Conservation (phyloP, 2,329 filamentous ascomycete species). For the Ophiocordyceps australis region DNA sequence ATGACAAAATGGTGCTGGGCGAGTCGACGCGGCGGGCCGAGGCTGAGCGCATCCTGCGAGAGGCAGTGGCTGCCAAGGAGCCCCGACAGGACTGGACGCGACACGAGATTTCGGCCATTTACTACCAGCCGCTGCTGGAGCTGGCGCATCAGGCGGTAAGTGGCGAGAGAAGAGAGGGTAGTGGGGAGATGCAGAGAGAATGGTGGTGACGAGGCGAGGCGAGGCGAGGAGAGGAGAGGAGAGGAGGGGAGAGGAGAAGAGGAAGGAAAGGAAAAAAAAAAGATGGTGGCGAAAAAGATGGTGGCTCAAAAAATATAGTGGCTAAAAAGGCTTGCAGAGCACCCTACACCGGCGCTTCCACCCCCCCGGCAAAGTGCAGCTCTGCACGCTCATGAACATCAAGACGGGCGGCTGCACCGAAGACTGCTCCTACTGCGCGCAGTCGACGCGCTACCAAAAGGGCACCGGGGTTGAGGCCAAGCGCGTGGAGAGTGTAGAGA, state of each 20-base stretch:
- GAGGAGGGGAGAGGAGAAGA: too few relatives aligned
- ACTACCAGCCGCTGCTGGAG: conserved; percentile 66
- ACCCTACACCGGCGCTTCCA: conserved; percentile 73
- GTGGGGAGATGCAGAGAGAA: neutral
- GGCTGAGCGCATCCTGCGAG: conserved; percentile 16
- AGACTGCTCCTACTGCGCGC: conserved; percentile 85
- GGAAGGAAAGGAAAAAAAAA: too few relatives aligned
- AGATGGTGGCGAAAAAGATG: too few relatives aligned
- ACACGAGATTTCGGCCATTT: conserved; percentile 66
- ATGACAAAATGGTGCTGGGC: conserved; percentile 1
- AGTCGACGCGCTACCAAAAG: conserved; percentile 63
- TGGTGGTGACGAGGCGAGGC: too few relatives aligned
- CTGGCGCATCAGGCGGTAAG: conserved; percentile 56
- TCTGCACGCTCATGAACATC: conserved; percentile 94
- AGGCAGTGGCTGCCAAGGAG: conserved; percentile 38
- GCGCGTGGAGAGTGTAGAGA: conserved; percentile 62
- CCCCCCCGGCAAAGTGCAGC: conserved; percentile 65
- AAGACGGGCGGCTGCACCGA: conserved; percentile 86
- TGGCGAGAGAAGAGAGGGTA: too few relatives aligned
- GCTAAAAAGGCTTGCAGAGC: too few relatives aligned
- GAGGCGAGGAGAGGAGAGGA: too few relatives aligned
- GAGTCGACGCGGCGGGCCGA: conserved; percentile 2
- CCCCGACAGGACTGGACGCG: conserved; percentile 63
- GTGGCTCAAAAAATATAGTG: too few relatives aligned
- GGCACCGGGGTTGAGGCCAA: conserved; percentile 66